Base-by-base conservation (phyloP, 352 stramenopile species). In the Phytopythium chamaehyphon region DNA sequence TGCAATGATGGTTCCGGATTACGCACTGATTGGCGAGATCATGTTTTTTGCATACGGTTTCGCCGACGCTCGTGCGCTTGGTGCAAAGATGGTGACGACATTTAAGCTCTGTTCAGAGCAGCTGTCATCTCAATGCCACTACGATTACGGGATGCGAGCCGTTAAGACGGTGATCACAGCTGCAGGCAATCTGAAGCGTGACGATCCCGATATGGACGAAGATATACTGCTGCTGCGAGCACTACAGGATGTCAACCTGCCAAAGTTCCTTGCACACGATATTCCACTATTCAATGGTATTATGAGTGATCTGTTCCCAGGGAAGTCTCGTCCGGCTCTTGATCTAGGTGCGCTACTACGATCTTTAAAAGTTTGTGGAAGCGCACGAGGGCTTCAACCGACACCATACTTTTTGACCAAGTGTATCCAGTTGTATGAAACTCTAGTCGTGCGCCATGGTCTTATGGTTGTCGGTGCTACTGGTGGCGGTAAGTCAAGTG, bases 1-100 rank as follows among this genome's bases (percentile, higher is more conserved):
- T 22, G 95, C 95, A 5, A 98, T 98, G 95, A 98, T 98, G 95
- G 93, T 98, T 18, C 93, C 93, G 0, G 92, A 98, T 62, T 98
- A 98, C 55, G 90, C 86, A 6, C 89, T 98, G 60, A 98, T 98
- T 47, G 93, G 90, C 35, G 93, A 98, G 59, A 98, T 98, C 66
- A 98, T 98, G 91, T 93, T 98, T 38, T 98, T 98, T 53, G 88
- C 86, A 6, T 98, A 97, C 45, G 93, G 93, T 6, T 98, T 97
- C 55, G 83, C 94, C 48, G 93, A 97, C 36, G 94, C 91, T 11
- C 90, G 93, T 40, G 80, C 96, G 23, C 97, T 90, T 38, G 92
- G 90, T 1, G 86, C 92, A 10, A 98, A 98, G 48, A 98, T 98
- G 93, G 94, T 98, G 18, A 96, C 93, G 15, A 98, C 94, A 2